Evolutionary conservation across 164 flowering plant species (phyloP).

Genomic region (Chimonanthus salicifolius): DNA sequence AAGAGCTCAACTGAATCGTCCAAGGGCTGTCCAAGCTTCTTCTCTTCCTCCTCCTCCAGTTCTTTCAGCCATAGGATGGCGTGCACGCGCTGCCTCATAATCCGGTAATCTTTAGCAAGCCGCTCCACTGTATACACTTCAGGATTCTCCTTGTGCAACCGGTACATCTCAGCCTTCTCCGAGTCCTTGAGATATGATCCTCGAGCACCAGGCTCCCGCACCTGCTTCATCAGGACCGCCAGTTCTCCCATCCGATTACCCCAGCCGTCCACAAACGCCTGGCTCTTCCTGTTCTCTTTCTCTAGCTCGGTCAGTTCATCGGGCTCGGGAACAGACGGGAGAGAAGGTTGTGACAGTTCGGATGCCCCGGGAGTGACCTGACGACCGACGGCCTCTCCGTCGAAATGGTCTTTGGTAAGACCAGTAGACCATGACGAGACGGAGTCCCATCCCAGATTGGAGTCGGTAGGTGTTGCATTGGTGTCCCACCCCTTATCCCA

Average conservation of each 20-base stretch:
- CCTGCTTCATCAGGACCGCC: constrained; percentile 57
- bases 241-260: constrained; percentile 39
- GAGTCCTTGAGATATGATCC: constrained; percentile 81
- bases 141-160: constrained; percentile 72
- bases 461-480: constrained; percentile 6
- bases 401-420: constrained; percentile 69
- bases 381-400: constrained; percentile 59
- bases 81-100: constrained; percentile 92
- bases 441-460: constrained; percentile 49
- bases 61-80: constrained; percentile 92
- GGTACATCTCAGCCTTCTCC: constrained; percentile 85
- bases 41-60: constrained; percentile 80
- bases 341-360: background rate
- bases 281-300: constrained; percentile 33
- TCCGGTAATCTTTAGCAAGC: constrained; percentile 80
- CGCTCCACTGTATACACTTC: constrained; percentile 76
- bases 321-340: constrained; percentile 9
- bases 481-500: constrained; percentile 18
- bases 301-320: constrained; percentile 26
- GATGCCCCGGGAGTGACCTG: constrained; percentile 11
- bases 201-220: constrained; percentile 79
- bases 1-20: constrained; percentile 80
- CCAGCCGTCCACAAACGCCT: constrained; percentile 48
- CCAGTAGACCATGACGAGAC: constrained; percentile 77
- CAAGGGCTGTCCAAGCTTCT: constrained; percentile 69